These are phyloP conservation scores for Gloeostereum incarnatum DNA, from an alignment of 768 basidiomycete species.

Conservation along the genomic window DNA sequence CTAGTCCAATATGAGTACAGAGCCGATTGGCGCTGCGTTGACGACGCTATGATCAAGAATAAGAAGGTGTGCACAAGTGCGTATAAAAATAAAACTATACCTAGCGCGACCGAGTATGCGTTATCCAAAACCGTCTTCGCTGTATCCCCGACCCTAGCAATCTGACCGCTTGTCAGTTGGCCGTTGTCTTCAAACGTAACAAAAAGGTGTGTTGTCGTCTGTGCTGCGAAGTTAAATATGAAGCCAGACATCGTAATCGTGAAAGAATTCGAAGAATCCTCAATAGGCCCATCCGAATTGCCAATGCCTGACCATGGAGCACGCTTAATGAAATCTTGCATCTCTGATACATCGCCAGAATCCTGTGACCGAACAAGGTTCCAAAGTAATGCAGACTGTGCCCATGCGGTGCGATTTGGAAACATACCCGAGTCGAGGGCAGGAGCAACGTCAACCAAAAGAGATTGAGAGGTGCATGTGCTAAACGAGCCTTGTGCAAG, in stretches of 20 bases:
- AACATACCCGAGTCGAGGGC: slow-evolving; percentile 25
- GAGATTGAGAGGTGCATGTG: slow-evolving; percentile 44
- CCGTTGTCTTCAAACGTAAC: slow-evolving; percentile 37
- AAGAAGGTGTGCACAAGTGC: slow-evolving; percentile 3
- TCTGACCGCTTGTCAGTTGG: slow-evolving; percentile 35
- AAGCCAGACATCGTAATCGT: slow-evolving; percentile 38
- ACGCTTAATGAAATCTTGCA: slow-evolving; percentile 37
- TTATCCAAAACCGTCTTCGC: slow-evolving; percentile 36
- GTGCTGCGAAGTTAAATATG: slow-evolving; percentile 50
- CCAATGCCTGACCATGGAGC: slow-evolving; percentile 39
- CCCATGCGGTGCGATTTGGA: slow-evolving; percentile 49
- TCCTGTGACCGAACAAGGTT: slow-evolving; percentile 45
- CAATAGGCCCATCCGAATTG: slow-evolving; percentile 28
- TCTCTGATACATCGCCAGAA: slow-evolving; percentile 19
- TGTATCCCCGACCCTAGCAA: slow-evolving; percentile 26
- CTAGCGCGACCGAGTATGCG: slow-evolving; percentile 52
- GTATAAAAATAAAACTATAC: slow-evolving; percentile 23
- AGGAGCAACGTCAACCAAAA: slow-evolving; percentile 44
- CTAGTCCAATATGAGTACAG: slow-evolving; percentile 46
- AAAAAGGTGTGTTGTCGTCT: slow-evolving; percentile 32
- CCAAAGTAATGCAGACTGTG: slow-evolving; percentile 52
- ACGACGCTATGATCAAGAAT: slow-evolving; percentile 34
- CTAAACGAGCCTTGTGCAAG: slow-evolving; percentile 31
- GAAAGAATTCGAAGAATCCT: slow-evolving; percentile 21
- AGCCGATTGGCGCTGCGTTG: slow-evolving; percentile 38